Evolutionary conservation across 129 eudicot species (phyloP), one percentile per base, ranked within the genome.

Genomic region (Glebionis coronaria): DNA sequence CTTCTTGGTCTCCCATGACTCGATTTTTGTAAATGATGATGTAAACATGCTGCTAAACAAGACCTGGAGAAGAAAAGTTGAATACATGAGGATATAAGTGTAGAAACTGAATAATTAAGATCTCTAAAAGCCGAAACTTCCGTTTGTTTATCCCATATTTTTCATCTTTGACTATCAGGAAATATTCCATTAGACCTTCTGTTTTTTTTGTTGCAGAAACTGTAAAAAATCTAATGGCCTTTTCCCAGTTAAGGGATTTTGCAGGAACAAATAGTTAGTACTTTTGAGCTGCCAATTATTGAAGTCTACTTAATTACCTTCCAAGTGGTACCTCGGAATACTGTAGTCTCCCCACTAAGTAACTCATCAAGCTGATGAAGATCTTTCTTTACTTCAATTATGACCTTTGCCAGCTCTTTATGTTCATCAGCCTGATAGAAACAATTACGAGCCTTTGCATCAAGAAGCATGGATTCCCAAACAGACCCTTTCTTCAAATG

Each of bases 21-120:
- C 74, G 13, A 84, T 65, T 56, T 69, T 84, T 27, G 68, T 54
- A 77, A 84, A 90, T 11, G 91, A 84, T 38, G 68, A 62, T 13
- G 79, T 65, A 69, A 90, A 90, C 68, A 63, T 82, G 45, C 80
- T 84, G 77, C 97, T 90, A 60, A 87, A 90, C 11, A 82, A n/a
- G 47, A 90, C 85, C 97, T 90, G 84, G n/a, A 28, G 49, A 51
- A 16, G 47, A 20, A 28, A 60, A 38, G 44, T 60, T 58, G 12
- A 23, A 23, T n/a, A 4, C 69, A 38, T 49, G 62, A 19, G 46
- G 29, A 65, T 6, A n/a, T 44, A 66, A 20, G 12, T 19, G 66
- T 8, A 31, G 11, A n/a, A 15, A 42, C 28, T 31, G n/a, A 67
- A 59, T 16, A 31, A 7, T 31, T 31, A 63, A 23, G 21, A 47